phyloP scores from a whole-genome alignment of 331 rosid genomes.

The Malus hybrid region DNA sequence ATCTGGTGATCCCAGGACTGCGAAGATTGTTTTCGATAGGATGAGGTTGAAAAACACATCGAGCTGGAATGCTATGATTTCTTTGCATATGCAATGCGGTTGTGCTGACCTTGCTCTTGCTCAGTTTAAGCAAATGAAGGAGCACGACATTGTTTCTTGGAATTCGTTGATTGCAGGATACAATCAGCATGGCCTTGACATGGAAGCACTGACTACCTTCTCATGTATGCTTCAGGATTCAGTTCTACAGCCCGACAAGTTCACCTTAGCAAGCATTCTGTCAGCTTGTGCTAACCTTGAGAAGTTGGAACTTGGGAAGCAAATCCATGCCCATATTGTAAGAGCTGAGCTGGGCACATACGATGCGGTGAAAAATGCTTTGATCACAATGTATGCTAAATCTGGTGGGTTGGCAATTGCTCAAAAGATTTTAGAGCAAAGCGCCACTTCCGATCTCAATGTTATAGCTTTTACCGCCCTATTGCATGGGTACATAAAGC shows the following conservation, averaged over 20 bases:
- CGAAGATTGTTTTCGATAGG: constrained; percentile 50
- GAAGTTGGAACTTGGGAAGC: constrained; percentile 60
- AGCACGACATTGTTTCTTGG: constrained; percentile 59
- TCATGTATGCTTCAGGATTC: constrained; percentile 43
- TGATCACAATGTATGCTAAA: constrained; percentile 75
- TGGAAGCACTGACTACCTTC: constrained; percentile 52
- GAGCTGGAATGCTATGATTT: constrained; percentile 67
- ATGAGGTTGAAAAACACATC: constrained; percentile 50
- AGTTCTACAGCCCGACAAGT: constrained; percentile 54
- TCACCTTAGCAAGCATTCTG: constrained; percentile 61
- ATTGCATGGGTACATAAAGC: constrained; percentile 72
- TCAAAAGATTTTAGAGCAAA: constrained; percentile 33
- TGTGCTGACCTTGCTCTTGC: constrained; percentile 48
- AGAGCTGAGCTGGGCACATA: constrained; percentile 34
- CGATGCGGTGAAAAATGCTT: constrained; percentile 48
- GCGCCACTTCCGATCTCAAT: constrained; percentile 40
- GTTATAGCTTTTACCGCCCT: constrained; percentile 71
- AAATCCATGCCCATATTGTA: constrained; percentile 53
- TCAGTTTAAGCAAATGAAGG: constrained; percentile 53
- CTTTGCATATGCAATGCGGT: constrained; percentile 54
- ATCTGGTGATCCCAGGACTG: constrained; percentile 50
- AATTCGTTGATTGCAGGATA: constrained; percentile 64
- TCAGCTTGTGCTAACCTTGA: constrained; percentile 74
- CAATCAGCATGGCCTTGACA: constrained; percentile 43
- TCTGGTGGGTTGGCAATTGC: constrained; percentile 58